Conservation (phyloP, 306 rosid species). For the Morella rubra region DNA sequence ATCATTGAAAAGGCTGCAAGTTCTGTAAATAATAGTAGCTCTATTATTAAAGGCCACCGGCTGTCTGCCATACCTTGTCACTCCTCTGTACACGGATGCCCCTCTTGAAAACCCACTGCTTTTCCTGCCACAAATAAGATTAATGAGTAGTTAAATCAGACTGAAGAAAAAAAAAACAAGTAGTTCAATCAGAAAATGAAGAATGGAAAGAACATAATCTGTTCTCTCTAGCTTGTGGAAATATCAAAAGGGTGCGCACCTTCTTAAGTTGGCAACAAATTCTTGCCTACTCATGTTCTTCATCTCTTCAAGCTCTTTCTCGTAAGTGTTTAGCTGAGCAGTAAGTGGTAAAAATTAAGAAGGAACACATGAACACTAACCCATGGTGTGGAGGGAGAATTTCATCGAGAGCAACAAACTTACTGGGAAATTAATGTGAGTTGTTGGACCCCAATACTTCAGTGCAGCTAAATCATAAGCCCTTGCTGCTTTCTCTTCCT, state of each 20-base stretch:
- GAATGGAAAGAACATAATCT: background rate
- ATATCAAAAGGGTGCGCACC: slow-evolving; percentile 39
- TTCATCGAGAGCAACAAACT: slow-evolving; percentile 35
- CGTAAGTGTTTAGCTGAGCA: slow-evolving; percentile 73
- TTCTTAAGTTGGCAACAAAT: slow-evolving; percentile 96
- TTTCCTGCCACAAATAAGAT: slow-evolving; percentile 52
- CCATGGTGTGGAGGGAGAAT: background rate
- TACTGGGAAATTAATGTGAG: slow-evolving; percentile 97
- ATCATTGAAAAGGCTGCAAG: slow-evolving; percentile 55
- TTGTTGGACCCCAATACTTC: slow-evolving; percentile 98
- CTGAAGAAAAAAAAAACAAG: background rate
- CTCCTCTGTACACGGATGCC: slow-evolving; percentile 98
- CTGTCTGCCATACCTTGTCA: slow-evolving; percentile 92
- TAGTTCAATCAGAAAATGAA: background rate
- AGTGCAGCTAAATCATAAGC: slow-evolving; percentile 98
- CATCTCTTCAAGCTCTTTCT: slow-evolving; percentile 93
- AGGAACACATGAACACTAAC: too few relatives aligned
- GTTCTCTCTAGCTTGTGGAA: slow-evolving; percentile 1
- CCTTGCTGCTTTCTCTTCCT: slow-evolving; percentile 97
- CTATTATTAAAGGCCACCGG: slow-evolving; percentile 41
- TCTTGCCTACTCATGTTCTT: slow-evolving; percentile 93
- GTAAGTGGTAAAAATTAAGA: too few relatives aligned
- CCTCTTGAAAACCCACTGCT: slow-evolving; percentile 99
- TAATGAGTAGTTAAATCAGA: slow-evolving; percentile 17
- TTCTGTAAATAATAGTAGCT: slow-evolving; percentile 52